Evolutionary conservation across 306 rosid genomes (phyloP).

Genomic region (Inga laurina): DNA sequence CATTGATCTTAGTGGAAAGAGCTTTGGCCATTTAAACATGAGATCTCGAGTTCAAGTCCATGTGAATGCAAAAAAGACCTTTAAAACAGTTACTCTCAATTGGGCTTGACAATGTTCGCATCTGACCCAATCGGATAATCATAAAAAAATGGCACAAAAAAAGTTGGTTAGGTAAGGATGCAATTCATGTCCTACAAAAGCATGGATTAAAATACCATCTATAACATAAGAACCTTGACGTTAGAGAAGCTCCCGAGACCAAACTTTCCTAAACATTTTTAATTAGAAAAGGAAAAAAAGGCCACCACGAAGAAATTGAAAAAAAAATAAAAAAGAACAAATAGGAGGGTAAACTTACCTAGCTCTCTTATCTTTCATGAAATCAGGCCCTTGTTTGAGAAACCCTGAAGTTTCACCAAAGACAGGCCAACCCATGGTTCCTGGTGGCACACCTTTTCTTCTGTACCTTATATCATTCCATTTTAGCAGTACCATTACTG

Average conservation of each 20-base stretch:
- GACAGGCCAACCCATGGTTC: slow-evolving; percentile 87
- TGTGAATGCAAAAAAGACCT: no score
- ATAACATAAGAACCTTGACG: neutral
- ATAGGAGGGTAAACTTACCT: slow-evolving; percentile 37
- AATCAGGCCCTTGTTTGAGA: slow-evolving; percentile 68
- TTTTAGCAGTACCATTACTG: slow-evolving; percentile 52
- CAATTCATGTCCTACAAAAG: neutral
- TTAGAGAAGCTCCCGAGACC: neutral
- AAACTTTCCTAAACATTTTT: neutral
- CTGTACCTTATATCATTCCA: slow-evolving; percentile 65
- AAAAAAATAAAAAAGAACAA: no score
- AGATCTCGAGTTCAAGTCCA: no score
- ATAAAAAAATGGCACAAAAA: no score
- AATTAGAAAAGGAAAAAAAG: neutral
- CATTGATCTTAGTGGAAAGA: no score
- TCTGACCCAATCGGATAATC: no score
- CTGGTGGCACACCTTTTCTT: slow-evolving; percentile 68
- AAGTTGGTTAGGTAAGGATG: neutral
- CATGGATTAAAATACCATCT: neutral
- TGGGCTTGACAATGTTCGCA: no score
- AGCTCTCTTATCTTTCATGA: slow-evolving; percentile 66
- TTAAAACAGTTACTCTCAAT: no score
- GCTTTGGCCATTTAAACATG: no score
- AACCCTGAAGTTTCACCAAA: slow-evolving; percentile 69
- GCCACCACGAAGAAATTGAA: neutral